Evolutionary conservation across 2,329 filamentous ascomycete genomes (phyloP).

Genomic region (Fusarium gaditjirri): DNA sequence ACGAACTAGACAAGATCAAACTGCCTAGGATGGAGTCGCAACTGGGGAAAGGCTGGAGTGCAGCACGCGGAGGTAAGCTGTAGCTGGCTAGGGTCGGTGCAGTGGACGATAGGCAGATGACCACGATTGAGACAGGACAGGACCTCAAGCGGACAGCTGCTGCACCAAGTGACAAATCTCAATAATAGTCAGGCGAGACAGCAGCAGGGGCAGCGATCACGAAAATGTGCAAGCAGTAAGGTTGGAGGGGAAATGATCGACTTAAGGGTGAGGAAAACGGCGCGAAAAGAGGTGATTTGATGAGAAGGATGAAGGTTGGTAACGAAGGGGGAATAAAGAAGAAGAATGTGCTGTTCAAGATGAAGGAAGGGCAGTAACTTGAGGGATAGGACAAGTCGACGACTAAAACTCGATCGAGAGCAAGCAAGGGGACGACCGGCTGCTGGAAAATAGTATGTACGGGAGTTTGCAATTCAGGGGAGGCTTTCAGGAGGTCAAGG

Average conservation of each 20-base stretch:
- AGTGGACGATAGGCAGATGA: slow-evolving; percentile 31
- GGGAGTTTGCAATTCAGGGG: slow-evolving; percentile 27
- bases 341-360: slow-evolving; percentile 10
- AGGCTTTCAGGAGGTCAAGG: slow-evolving; percentile 32
- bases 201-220: slow-evolving; percentile 20
- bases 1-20: slow-evolving; percentile 4
- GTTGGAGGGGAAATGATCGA: slow-evolving; percentile 33
- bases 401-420: slow-evolving; percentile 26
- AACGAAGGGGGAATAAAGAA: slow-evolving; percentile 14
- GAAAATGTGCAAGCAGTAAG: slow-evolving; percentile 15
- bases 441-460: slow-evolving; percentile 40
- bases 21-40: slow-evolving; percentile 14
- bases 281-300: not conserved
- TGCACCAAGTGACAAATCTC: slow-evolving; percentile 31
- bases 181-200: slow-evolving; percentile 36
- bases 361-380: slow-evolving; percentile 23
- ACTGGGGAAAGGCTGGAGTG: slow-evolving; percentile 35
- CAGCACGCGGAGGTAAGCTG: slow-evolving; percentile 24
- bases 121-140: slow-evolving; percentile 38
- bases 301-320: slow-evolving; percentile 11
- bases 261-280: slow-evolving; percentile 30
- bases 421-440: slow-evolving; percentile 25
- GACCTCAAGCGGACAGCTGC: slow-evolving; percentile 20
- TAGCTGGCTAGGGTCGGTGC: slow-evolving; percentile 26
- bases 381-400: slow-evolving; percentile 34